These are phyloP conservation scores for Citrus reticulata DNA, from an alignment of 345 rosid genomes.

Conservation along the genomic window DNA sequence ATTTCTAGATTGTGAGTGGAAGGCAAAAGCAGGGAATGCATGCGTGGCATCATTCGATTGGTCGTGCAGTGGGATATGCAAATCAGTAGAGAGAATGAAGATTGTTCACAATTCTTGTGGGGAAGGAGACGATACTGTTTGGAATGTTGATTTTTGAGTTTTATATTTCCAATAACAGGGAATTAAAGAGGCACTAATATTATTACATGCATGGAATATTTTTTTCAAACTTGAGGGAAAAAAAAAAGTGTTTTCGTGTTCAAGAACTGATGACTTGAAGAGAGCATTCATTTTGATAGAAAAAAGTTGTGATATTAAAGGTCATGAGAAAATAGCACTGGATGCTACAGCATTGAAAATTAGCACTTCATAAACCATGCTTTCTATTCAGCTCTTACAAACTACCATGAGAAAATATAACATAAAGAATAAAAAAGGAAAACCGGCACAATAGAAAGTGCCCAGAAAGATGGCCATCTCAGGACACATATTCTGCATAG, in stretches of 20 bases:
- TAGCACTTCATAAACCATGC: not conserved
- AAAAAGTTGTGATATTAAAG: not conserved
- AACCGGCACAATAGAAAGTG: no score
- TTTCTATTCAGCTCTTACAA: not conserved
- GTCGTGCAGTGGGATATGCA: constrained; percentile 88
- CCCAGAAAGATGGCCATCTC: no score
- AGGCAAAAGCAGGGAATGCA: constrained; percentile 61
- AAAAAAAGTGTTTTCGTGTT: no score
- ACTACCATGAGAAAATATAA: not conserved
- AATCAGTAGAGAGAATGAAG: constrained; percentile 70
- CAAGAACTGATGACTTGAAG: not conserved
- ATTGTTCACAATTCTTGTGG: constrained; percentile 65
- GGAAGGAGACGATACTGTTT: constrained; percentile 65
- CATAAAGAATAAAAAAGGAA: no score
- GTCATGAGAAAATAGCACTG: no score
- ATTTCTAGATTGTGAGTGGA: constrained; percentile 65
- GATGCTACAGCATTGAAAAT: not conserved
- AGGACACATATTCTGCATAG: no score
- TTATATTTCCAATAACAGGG: not conserved
- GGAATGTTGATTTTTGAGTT: constrained; percentile 37
- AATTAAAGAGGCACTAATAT: not conserved
- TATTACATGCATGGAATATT: no score
- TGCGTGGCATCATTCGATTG: constrained; percentile 92
- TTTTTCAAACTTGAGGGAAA: no score
- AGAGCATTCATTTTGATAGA: not conserved